Conservation (phyloP, 2,329 filamentous ascomycete genomes). For the Byssothecium circinans region DNA sequence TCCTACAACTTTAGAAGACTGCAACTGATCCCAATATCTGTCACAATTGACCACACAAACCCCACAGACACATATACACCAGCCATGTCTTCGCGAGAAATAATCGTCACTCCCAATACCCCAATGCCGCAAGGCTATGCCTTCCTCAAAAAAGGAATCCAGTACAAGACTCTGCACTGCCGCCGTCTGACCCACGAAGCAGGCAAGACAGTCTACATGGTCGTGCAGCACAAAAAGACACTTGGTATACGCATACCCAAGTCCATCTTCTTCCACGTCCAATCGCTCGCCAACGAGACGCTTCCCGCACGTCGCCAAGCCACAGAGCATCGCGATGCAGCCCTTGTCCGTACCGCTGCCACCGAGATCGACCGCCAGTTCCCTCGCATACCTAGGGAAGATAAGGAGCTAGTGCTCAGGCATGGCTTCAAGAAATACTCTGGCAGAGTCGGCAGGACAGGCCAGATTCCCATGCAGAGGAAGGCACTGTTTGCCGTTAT, state of each 20-base stretch:
- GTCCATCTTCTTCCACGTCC: conserved; percentile 44
- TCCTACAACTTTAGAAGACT: not conserved
- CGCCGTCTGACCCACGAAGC: conserved; percentile 35
- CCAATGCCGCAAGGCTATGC: conserved; percentile 35
- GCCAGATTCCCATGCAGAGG: conserved; percentile 40
- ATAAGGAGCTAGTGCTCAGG: conserved; percentile 41
- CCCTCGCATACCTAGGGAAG: conserved; percentile 44
- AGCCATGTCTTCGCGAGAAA: conserved; percentile 19
- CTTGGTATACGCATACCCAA: conserved; percentile 50
- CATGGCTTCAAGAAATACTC: conserved; percentile 52
- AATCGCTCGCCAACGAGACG: conserved; percentile 44
- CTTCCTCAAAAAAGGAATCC: conserved; percentile 38
- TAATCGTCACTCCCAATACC: conserved; percentile 20
- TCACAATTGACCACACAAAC: not conserved
- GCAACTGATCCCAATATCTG: not conserved
- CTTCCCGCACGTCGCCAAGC: conserved; percentile 44
- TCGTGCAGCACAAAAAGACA: conserved; percentile 28
- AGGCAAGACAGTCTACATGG: conserved; percentile 30
- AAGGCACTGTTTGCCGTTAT: conserved; percentile 52
- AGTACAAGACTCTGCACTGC: conserved; percentile 39
- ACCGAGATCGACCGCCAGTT: conserved; percentile 45
- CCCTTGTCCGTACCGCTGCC: conserved; percentile 22
- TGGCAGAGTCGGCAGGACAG: conserved; percentile 53
- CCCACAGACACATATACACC: not conserved
- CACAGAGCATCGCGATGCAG: conserved; percentile 36